Conservation (phyloP, 495 filamentous ascomycete genomes). For the Neurospora sp. region DNA sequence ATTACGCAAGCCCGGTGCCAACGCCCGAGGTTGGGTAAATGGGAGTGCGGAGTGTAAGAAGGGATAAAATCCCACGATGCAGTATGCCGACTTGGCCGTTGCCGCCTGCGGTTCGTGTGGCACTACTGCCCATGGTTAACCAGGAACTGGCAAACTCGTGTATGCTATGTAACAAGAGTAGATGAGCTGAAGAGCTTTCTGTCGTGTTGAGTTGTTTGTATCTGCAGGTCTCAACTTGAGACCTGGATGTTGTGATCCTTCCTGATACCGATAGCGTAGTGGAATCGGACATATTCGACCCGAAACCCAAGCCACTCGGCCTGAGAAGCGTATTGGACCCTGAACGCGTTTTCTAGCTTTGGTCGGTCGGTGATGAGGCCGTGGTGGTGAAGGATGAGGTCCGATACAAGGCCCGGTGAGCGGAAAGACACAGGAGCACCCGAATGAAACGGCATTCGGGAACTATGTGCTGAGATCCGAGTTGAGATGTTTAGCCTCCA, state of each 20-base stretch:
- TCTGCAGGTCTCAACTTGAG: background rate
- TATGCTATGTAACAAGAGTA: background rate
- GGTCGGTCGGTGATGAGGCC: background rate
- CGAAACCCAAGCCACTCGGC: background rate
- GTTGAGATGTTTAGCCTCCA: background rate
- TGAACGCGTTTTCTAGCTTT: background rate
- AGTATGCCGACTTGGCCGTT: slow-evolving; percentile 4
- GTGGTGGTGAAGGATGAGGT: background rate
- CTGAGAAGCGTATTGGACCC: background rate
- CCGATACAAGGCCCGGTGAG: background rate
- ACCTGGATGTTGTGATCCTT: background rate
- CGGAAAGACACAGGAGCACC: background rate
- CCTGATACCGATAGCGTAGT: background rate
- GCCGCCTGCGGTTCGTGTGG: background rate
- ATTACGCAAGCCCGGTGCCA: slow-evolving; percentile 17
- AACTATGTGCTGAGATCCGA: background rate
- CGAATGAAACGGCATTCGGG: background rate
- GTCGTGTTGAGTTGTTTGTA: background rate
- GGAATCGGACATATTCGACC: background rate
- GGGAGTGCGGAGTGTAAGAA: slow-evolving; percentile 17
- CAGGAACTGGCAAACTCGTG: background rate
- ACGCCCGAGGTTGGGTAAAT: slow-evolving; percentile 12
- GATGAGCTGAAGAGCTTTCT: background rate
- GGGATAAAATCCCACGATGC: slow-evolving; percentile 19
- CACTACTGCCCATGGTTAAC: background rate